These are phyloP conservation scores for Russula sp. DNA, from an alignment of 768 basidiomycete species.

Conservation along the genomic window DNA sequence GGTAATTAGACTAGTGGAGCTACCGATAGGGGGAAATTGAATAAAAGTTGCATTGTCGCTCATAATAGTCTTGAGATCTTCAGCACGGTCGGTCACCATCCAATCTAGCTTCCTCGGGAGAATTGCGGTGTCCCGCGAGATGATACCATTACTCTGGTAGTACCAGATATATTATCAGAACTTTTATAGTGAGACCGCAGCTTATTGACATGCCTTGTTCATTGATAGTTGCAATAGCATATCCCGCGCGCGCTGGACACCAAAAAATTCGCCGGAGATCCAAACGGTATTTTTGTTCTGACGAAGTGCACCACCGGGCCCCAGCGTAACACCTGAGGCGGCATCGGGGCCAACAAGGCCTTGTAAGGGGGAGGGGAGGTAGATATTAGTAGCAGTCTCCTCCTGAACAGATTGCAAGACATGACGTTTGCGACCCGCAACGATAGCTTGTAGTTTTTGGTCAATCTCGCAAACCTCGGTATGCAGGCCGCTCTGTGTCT, in stretches of 20 bases:
- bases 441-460: conserved; percentile 86
- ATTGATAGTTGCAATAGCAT: conserved; percentile 88
- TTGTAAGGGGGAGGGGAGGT: conserved; percentile 85
- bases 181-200: not conserved
- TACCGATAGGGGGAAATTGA: conserved; percentile 87
- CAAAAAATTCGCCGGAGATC: conserved; percentile 98
- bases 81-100: conserved; percentile 95
- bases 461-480: conserved; percentile 91
- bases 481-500: conserved; percentile 74
- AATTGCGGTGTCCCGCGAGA: conserved; percentile 90
- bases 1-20: conserved; percentile 86
- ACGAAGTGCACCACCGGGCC: conserved; percentile 35
- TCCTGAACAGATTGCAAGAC: conserved; percentile 90
- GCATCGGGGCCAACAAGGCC: conserved; percentile 73
- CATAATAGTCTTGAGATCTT: conserved; percentile 90
- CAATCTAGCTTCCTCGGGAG: conserved; percentile 96
- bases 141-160: conserved; percentile 73
- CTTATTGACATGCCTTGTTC: conserved; percentile 58
- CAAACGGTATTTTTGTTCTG: conserved; percentile 77
- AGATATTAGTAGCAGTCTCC: conserved; percentile 96
- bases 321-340: conserved; percentile 36
- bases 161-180: not conserved
- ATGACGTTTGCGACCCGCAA: conserved; percentile 83
- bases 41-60: conserved; percentile 95
- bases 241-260: conserved; percentile 89